Percentiles rank a stretch among this genome's conserved stretches.
Evolutionary conservation across 805 yeast genomes (phyloP).

Genomic region (Clavispora fructus): DNA sequence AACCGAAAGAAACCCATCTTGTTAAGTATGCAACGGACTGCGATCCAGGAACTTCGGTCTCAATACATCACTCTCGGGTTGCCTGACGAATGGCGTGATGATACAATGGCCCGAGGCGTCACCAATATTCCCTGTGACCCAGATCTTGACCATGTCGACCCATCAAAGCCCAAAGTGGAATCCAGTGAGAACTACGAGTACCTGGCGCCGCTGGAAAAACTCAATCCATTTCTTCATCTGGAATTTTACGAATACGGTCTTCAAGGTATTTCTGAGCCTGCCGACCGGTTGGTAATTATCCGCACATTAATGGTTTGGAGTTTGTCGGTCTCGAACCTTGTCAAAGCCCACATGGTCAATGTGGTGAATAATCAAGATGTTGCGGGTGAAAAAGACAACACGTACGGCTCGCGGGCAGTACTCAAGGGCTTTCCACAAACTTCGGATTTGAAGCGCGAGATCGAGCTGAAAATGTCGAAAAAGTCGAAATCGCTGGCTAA

Average conservation of each 20-base stretch:
- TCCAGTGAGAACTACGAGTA: conserved; percentile 9
- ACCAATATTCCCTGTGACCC: conserved; percentile 4
- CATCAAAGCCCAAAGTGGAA: conserved; percentile 17
- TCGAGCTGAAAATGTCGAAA: conserved; percentile 25
- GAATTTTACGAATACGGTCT: conserved; percentile 32
- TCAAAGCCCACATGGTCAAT: conserved; percentile 22
- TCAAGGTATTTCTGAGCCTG: conserved; percentile 24
- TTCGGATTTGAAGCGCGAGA: conserved; percentile 25
- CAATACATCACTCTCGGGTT: conserved; percentile 24
- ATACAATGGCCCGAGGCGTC: conserved; percentile 5
- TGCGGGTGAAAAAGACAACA: conserved; percentile 35
- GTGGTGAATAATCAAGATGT: conserved; percentile 27
- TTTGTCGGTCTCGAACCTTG: conserved; percentile 24
- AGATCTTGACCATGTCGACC: conserved; percentile 19
- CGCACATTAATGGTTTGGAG: conserved; percentile 35
- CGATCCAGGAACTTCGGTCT: conserved; percentile 31
- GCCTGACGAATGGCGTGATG: conserved; percentile 37
- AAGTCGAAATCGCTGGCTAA: conserved; percentile 13
- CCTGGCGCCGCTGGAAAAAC: conserved; percentile 10
- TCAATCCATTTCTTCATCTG: conserved; percentile 19
- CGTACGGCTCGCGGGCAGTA: conserved; percentile 30
- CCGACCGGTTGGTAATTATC: conserved; percentile 32
- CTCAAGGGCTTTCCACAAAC: conserved; percentile 32
- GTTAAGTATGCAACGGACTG: conserved; percentile 20
- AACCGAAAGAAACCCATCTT: conserved; percentile 31